Conservation (phyloP, 2,329 filamentous ascomycete genomes). For the Colletotrichum gigasporum region DNA sequence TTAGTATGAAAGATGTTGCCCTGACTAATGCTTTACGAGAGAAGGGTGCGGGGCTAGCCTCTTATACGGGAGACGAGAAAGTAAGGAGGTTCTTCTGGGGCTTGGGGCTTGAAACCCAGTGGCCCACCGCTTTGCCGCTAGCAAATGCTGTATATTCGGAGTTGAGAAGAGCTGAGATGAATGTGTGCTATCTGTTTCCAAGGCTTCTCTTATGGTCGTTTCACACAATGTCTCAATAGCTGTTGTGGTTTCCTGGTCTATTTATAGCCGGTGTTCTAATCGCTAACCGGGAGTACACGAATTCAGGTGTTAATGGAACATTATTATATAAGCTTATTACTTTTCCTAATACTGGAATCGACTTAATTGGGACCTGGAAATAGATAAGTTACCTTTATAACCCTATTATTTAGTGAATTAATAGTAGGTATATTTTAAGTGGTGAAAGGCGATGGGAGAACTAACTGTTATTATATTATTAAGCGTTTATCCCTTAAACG, state of each 20-base stretch:
- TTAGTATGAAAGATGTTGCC: constrained; percentile 29
- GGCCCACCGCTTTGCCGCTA: constrained; percentile 35
- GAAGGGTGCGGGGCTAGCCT: background rate
- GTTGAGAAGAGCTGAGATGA: background rate
- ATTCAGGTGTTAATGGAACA: background rate
- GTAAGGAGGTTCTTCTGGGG: constrained; percentile 36
- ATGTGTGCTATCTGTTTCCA: too few relatives aligned
- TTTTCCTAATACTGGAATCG: background rate
- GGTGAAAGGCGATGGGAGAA: background rate
- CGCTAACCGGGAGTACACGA: background rate
- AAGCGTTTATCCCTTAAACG: background rate
- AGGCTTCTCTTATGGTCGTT: too few relatives aligned
- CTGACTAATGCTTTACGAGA: constrained; percentile 26
- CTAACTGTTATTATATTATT: background rate
- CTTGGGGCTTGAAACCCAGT: constrained; percentile 32
- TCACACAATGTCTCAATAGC: too few relatives aligned
- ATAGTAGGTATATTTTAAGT: background rate
- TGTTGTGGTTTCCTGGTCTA: too few relatives aligned
- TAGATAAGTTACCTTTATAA: background rate
- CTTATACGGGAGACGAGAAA: constrained; percentile 30
- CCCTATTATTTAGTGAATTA: background rate
- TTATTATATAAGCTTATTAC: background rate
- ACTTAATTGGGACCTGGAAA: too few relatives aligned
- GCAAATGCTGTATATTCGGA: constrained; percentile 11
- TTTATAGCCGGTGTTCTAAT: background rate